phyloP scores from a whole-genome alignment of 2,329 filamentous ascomycete genomes.

The Trichoderma sp. region DNA sequence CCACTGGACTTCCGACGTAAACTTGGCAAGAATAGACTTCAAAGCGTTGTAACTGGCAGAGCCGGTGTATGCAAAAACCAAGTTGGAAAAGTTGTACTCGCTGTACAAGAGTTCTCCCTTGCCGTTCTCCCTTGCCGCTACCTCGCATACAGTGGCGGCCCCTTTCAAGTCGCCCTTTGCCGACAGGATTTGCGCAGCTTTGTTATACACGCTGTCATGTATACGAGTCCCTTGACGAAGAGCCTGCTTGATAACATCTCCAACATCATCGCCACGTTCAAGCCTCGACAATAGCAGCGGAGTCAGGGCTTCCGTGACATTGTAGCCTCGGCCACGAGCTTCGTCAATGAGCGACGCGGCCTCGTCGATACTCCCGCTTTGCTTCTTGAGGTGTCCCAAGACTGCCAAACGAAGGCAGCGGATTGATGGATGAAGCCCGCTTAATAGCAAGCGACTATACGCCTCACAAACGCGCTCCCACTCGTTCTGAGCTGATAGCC shows the following conservation, averaged over 20 bases:
- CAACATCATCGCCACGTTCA: constrained; percentile 36
- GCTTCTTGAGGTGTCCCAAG: constrained; percentile 42
- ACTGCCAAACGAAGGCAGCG: constrained; percentile 53
- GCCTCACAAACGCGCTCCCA: constrained; percentile 40
- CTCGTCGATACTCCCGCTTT: constrained; percentile 33
- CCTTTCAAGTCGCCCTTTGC: constrained; percentile 35
- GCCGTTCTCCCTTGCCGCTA: constrained; percentile 43
- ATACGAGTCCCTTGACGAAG: constrained; percentile 36
- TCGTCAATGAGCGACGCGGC: constrained; percentile 45
- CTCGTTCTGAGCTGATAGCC: constrained; percentile 29
- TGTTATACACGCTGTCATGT: constrained; percentile 42
- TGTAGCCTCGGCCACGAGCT: constrained; percentile 44
- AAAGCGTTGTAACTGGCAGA: constrained; percentile 38
- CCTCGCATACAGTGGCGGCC: constrained; percentile 38
- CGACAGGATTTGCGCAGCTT: constrained; percentile 38
- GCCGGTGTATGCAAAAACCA: constrained; percentile 40
- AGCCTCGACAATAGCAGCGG: constrained; percentile 44
- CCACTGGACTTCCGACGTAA: constrained; percentile 37
- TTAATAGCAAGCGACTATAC: constrained; percentile 42
- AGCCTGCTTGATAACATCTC: constrained; percentile 34
- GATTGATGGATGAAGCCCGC: constrained; percentile 41
- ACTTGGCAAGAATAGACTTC: constrained; percentile 35
- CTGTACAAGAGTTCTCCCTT: constrained; percentile 41
- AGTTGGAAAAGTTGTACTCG: constrained; percentile 42
- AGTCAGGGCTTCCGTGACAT: constrained; percentile 45